phyloP scores from a whole-genome alignment of 768 basidiomycete species.

The Tricholoma sp. region DNA sequence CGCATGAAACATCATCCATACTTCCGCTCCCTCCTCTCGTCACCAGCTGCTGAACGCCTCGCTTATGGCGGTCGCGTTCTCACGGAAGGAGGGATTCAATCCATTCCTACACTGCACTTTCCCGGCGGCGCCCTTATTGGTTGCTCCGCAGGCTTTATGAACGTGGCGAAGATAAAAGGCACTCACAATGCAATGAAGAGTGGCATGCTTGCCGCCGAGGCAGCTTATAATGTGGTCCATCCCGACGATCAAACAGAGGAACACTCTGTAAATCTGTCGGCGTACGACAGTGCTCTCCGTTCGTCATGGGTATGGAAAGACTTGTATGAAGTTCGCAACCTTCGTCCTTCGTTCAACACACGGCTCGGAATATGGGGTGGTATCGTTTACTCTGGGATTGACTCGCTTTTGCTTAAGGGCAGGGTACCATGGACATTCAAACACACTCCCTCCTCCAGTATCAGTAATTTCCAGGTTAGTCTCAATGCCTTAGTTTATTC shows the following conservation, averaged over 20 bases:
- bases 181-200: conserved; percentile 99
- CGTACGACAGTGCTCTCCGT: conserved; percentile 65
- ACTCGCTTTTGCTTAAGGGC: conserved; percentile 80
- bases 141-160: conserved; percentile 94
- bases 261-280: conserved; percentile 54
- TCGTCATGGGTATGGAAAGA: conserved; percentile 84
- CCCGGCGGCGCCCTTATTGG: conserved; percentile 95
- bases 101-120: conserved; percentile 78
- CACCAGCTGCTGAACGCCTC: conserved; percentile 59
- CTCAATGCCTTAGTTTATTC: neutral
- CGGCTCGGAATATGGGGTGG: conserved; percentile 82
- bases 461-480: conserved; percentile 21
- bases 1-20: conserved; percentile 97
- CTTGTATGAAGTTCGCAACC: conserved; percentile 84
- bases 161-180: conserved; percentile 97
- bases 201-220: conserved; percentile 94
- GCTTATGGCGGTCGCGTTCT: conserved; percentile 88
- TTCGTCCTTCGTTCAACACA: conserved; percentile 85
- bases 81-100: conserved; percentile 93
- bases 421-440: conserved; percentile 90
- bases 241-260: conserved; percentile 14
- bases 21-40: conserved; percentile 75
- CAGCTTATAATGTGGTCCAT: conserved; percentile 63
- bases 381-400: conserved; percentile 83
- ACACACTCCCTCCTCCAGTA: conserved; percentile 40